Base-by-base conservation (phyloP, 148 eudicot species). In the Vaccinium macrocarpon region DNA sequence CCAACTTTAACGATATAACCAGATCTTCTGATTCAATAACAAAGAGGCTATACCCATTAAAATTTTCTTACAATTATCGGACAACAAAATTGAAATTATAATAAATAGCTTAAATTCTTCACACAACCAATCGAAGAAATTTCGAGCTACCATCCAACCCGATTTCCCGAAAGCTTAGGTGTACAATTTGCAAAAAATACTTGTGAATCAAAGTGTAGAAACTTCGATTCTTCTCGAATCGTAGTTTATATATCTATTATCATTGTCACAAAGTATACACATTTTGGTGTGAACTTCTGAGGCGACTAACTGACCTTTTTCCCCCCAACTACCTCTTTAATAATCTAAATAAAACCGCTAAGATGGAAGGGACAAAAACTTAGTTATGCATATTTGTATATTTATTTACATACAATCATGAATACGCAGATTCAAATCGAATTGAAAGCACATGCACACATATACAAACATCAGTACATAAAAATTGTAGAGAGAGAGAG, bases 101-200 rank as follows among this genome's bases (percentile, higher is more conserved):
- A 81, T 49, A 0, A 49, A 50, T 18, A 8, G 11, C 38, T 29
- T 32, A 3, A 56, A 29, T 80, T 35, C 42, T 27, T 59, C 21
- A 73, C 79, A 57, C 35, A 81, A 72, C 80, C 83, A 1, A 1
- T 59, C 64, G 73, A 14, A 85, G 50, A 73, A 55, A 72, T 57
- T 68, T 90, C 86, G 61, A 78, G 90, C 83, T 83, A 85, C 93
- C 93, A 91, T 3, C 93, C 91, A 64, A 88, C 88, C n/a, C n/a
- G n/a, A n/a, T n/a, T n/a, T n/a, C n/a, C n/a, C n/a, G n/a, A n/a
- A n/a, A n/a, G n/a, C n/a, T n/a, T n/a, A n/a, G n/a, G 35, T 49
- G 57, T 11, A 91, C 87, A 50, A 91, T 86, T 87, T 91, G 82
- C 25, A 90, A 89, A 90, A 89, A 78, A 91, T 83, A 18, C 93